phyloP scores from a whole-genome alignment of 2,329 filamentous ascomycete genomes.

The Aspergillus transmontanensis region DNA sequence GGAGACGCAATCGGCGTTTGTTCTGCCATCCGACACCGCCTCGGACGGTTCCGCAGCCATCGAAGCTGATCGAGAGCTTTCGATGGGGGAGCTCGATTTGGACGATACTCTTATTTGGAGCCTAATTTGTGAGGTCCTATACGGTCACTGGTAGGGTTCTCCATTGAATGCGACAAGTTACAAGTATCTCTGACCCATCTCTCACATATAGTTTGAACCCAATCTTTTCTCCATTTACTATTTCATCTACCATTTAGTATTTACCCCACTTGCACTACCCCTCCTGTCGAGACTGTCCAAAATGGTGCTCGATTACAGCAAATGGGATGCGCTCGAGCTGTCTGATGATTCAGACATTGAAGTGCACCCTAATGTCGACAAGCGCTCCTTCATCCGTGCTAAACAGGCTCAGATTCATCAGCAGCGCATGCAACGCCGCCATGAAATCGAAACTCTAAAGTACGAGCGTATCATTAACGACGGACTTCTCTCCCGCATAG shows the following conservation, averaged over 20 bases:
- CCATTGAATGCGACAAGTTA: neutral
- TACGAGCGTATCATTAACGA: conserved; percentile 92
- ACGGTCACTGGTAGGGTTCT: neutral
- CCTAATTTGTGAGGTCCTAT: neutral
- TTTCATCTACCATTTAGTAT: conserved; percentile 1
- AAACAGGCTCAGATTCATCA: conserved; percentile 98
- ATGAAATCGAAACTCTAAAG: conserved; percentile 86
- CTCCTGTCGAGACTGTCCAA: conserved; percentile 24
- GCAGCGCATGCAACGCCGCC: conserved; percentile 80
- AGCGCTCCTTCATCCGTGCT: conserved; percentile 95
- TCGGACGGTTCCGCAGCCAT: conserved; percentile 20
- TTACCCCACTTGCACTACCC: conserved; percentile 22
- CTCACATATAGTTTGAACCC: neutral
- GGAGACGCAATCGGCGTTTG: conserved; percentile 22
- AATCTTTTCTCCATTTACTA: neutral
- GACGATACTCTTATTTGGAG: neutral
- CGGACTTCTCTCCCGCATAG: conserved; percentile 82
- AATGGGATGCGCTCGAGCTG: conserved; percentile 83
- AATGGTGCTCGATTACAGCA: conserved; percentile 66
- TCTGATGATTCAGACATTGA: conserved; percentile 98
- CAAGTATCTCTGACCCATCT: neutral
- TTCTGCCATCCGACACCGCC: conserved; percentile 34
- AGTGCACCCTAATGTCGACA: conserved; percentile 98
- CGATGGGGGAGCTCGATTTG: conserved; percentile 17
- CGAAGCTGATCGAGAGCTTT: conserved; percentile 38